Evolutionary conservation across 169 alveolate species (phyloP).

Genomic region (Eimeria sp.): DNA sequence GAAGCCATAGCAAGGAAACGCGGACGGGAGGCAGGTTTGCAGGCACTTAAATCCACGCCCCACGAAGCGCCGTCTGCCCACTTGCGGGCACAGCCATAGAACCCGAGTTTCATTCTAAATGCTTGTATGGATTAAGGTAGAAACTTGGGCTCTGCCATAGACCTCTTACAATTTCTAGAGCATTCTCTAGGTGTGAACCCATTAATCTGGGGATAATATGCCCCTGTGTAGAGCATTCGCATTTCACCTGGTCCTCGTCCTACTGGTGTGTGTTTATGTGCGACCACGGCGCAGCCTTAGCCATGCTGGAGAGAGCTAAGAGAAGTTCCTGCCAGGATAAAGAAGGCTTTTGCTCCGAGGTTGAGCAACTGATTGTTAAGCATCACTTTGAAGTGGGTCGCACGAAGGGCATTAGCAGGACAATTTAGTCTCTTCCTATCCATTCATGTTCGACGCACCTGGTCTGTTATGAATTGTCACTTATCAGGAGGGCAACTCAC

Average conservation of each 20-base stretch:
- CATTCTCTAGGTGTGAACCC: background rate
- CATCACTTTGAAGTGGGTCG: constrained; percentile 63
- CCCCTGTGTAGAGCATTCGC: background rate
- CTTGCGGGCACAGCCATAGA: background rate
- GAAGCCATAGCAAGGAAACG: constrained; percentile 57
- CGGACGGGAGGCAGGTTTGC: constrained; percentile 73
- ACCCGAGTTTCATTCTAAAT: background rate
- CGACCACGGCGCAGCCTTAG: constrained; percentile 33
- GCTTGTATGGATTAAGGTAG: background rate
- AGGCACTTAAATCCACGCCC: background rate
- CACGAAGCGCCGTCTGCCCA: background rate
- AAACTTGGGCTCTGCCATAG: background rate
- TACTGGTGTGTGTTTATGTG: constrained; percentile 2
- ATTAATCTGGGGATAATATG: background rate
- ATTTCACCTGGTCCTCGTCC: background rate
- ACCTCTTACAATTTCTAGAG: background rate
- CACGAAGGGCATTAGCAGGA: background rate
- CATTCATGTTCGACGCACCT: background rate
- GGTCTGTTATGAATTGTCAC: background rate
- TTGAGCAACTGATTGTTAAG: constrained; percentile 15
- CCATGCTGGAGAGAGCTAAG: constrained; percentile 59
- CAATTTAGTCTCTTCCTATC: background rate
- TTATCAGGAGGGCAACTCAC: constrained; percentile 64
- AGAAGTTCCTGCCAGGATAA: constrained; percentile 61
- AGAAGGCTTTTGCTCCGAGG: constrained; percentile 63